Evolutionary conservation across 257 asterid species (phyloP).

Genomic region (Nicotiana attenuata): DNA sequence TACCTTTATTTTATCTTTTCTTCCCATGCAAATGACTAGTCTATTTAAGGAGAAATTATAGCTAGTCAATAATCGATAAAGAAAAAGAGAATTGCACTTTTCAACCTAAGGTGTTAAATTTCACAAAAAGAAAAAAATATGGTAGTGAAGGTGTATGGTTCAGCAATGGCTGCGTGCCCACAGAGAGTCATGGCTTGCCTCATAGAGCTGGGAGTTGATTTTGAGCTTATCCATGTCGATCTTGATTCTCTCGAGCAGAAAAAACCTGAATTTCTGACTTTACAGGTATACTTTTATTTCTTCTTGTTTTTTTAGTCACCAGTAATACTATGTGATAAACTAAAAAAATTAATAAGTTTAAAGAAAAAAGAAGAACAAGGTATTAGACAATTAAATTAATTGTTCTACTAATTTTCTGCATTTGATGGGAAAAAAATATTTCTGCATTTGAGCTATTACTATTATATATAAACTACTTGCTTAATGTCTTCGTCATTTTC

Average conservation of each 20-base stretch:
- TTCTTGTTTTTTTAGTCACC: not conserved
- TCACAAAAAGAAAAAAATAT: not conserved
- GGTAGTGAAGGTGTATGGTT: constrained; percentile 72
- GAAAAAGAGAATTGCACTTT: not conserved
- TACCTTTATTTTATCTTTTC: not conserved
- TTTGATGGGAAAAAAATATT: too few species aligned
- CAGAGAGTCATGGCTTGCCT: constrained; percentile 73
- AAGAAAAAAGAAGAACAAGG: not conserved
- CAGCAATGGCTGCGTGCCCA: constrained; percentile 62
- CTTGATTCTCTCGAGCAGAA: constrained; percentile 56
- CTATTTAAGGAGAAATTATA: not conserved
- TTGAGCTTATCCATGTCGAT: constrained; percentile 50
- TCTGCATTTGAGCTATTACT: not conserved
- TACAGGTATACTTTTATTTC: constrained; percentile 36
- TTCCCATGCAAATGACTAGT: not conserved
- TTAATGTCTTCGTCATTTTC: not conserved
- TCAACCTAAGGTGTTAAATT: not conserved
- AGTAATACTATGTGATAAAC: not conserved
- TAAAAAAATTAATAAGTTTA: not conserved
- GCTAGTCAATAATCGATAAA: not conserved
- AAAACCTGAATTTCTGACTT: constrained; percentile 35
- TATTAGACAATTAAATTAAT: not conserved
- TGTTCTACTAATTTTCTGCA: too few species aligned
- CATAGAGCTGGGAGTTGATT: constrained; percentile 48
- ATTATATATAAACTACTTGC: not conserved